Evolutionary conservation across 805 yeast species (phyloP), one percentile per base, ranked within the genome.

Genomic region (Candida orba): DNA sequence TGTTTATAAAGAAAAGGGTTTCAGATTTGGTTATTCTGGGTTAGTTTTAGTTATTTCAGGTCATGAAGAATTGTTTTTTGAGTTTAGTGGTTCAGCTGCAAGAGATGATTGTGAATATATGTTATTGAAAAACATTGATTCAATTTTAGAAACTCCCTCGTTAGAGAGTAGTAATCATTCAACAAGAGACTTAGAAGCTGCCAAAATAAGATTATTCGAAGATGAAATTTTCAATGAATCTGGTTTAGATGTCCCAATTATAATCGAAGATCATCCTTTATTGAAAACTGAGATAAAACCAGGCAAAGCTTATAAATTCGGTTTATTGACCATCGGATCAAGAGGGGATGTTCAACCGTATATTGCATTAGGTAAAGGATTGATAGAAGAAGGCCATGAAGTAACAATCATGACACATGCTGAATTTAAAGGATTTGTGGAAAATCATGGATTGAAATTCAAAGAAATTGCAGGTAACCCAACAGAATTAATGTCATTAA

Each of bases 331-430:
- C 0, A 91, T 91, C 54, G 98, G 98, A 0, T 88, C 96, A 0
- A 72, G 98, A 46, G 98, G 98, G 30, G 98, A 91, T 63, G 97
- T 91, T 7, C 98, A 91, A 63, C 98, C 98, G 0, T 91, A 89
- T 59, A 84, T 91, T 51, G 91, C 97, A 0, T 64, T 91, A n/a
- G 93, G 87, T 0, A 78, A 79, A 51, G 95, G 90, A 0, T 67
- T 91, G 36, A 62, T 78, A 38, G 69, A 67, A 22, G 96, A 91
- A 52, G 97, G 97, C 0, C 97, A 91, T 58, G 62, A 64, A 17
- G 95, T 87, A 2, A 79, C 79, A 24, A 90, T 91, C 45, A 95
- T 91, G 0, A 84, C 96, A 0, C 98, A 91, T 62, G 56, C 53
- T 0, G 98, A 91, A 60, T 91, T 90, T 60, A 69, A 73, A 52